Conservation (phyloP, 2,329 filamentous ascomycete genomes). For the Aspergillus phoenicis region DNA sequence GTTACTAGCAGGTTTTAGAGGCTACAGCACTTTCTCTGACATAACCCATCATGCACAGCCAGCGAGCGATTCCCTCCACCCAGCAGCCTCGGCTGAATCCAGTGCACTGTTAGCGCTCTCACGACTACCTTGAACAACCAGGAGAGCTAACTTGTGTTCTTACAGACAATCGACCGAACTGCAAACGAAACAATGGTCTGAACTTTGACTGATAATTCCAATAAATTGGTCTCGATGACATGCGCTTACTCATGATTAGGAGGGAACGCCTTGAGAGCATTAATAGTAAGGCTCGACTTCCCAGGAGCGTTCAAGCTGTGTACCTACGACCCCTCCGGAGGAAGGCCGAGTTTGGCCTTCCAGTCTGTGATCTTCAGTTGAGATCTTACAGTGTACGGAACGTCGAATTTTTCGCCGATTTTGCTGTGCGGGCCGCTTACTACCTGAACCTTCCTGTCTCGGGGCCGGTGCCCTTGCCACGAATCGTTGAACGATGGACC, state of each 20-base stretch:
- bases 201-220: neutral
- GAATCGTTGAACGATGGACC: conserved; percentile 90
- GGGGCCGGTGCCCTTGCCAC: conserved; percentile 82
- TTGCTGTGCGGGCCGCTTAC: conserved; percentile 90
- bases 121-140: neutral
- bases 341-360: conserved; percentile 72
- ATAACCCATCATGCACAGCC: conserved; percentile 4
- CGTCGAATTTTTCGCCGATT: conserved; percentile 92
- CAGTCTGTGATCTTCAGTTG: conserved; percentile 86
- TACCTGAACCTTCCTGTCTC: conserved; percentile 84
- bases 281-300: conserved; percentile 58
- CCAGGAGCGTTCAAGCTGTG: conserved; percentile 79
- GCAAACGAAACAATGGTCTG: conserved; percentile 15
- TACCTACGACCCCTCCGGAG: conserved; percentile 84
- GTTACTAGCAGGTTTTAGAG: neutral
- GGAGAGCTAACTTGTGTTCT: neutral
- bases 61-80: conserved; percentile 3
- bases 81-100: neutral
- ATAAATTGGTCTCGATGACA: neutral
- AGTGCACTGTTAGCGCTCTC: neutral
- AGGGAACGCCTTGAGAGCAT: conserved; percentile 39
- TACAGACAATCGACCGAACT: neutral
- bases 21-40: neutral
- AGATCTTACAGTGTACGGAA: conserved; percentile 89
- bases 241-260: conserved; percentile 29